Evolutionary conservation across 1,284 basidiomycete species (phyloP).

Genomic region (Ganoderma sinense): DNA sequence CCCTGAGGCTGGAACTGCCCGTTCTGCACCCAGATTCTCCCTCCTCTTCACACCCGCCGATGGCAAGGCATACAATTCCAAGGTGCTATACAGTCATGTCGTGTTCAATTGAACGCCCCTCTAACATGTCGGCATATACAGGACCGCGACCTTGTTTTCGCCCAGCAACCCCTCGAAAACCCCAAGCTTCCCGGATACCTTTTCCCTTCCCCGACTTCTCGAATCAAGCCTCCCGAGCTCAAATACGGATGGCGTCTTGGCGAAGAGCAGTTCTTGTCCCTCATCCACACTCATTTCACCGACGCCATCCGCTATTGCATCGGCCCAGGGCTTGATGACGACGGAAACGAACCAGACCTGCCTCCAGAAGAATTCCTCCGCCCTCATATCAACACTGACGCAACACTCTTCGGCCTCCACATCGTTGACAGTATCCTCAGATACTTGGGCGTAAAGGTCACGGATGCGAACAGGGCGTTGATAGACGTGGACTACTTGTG

Average conservation of each 20-base stretch:
- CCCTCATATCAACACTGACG: not conserved
- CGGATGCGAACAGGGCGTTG: not conserved
- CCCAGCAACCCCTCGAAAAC: not conserved
- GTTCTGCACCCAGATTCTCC: too few relatives aligned
- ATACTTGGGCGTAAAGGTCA: not conserved
- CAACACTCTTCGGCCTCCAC: not conserved
- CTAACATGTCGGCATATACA: not conserved
- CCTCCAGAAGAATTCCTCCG: not conserved
- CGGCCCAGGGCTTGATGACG: not conserved
- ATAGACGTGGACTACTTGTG: not conserved
- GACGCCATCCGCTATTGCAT: not conserved
- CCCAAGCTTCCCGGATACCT: not conserved
- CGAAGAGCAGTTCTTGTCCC: not conserved
- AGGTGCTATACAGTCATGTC: not conserved
- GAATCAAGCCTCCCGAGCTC: not conserved
- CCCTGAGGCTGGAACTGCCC: too few relatives aligned
- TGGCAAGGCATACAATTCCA: not conserved
- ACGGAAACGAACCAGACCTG: not conserved
- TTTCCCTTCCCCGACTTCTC: not conserved
- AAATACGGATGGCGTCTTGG: slow-evolving; percentile 1
- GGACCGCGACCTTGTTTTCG: not conserved
- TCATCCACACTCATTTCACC: not conserved
- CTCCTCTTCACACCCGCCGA: not conserved
- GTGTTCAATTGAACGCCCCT: not conserved
- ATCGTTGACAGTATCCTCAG: not conserved